Evolutionary conservation across 345 rosid species (phyloP).

Genomic region (Noccaea caerulescens): DNA sequence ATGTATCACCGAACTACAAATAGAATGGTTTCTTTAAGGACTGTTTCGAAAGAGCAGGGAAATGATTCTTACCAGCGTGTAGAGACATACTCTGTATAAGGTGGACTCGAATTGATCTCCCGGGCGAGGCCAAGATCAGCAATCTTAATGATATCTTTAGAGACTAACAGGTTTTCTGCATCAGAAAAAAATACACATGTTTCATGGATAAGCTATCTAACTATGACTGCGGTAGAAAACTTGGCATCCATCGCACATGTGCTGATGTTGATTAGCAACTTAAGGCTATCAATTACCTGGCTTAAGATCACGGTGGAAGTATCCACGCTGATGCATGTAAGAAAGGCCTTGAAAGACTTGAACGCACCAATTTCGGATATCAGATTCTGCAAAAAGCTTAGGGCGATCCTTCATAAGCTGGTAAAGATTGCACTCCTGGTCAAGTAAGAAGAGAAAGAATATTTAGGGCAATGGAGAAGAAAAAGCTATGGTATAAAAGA

Average conservation of each 20-base stretch:
- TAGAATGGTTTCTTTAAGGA: neutral
- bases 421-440: slow-evolving; percentile 88
- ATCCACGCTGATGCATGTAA: slow-evolving; percentile 91
- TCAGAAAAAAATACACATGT: slow-evolving; percentile 8
- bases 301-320: slow-evolving; percentile 97
- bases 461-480: neutral
- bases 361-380: slow-evolving; percentile 89
- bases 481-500: slow-evolving; percentile 12
- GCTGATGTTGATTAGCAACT: slow-evolving; percentile 21
- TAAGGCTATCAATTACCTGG: slow-evolving; percentile 66
- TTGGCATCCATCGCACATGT: neutral
- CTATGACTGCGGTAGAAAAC: neutral
- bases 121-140: slow-evolving; percentile 99
- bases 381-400: slow-evolving; percentile 73
- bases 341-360: slow-evolving; percentile 98
- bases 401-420: slow-evolving; percentile 87
- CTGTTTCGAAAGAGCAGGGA: slow-evolving; percentile 8
- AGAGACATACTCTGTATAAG: slow-evolving; percentile 88
- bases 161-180: slow-evolving; percentile 81
- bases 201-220: neutral
- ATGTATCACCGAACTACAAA: neutral
- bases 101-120: slow-evolving; percentile 82
- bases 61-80: slow-evolving; percentile 80
- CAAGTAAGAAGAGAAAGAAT: slow-evolving; percentile 15
- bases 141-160: slow-evolving; percentile 76